Base-by-base conservation (phyloP, 257 asterid species). In the Salvia hispanica region DNA sequence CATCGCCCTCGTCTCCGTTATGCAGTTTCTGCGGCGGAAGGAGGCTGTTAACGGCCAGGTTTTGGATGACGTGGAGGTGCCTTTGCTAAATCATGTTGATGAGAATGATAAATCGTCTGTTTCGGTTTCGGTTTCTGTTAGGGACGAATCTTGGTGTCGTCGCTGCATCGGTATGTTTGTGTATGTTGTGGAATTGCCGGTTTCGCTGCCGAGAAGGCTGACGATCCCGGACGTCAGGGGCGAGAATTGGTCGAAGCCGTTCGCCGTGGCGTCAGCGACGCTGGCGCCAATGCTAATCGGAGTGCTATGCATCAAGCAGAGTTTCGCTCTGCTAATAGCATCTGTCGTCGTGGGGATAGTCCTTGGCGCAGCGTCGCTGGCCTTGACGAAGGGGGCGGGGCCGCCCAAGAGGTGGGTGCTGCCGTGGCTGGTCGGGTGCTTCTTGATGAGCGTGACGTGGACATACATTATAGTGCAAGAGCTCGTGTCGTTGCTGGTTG, bases 391-490 rank as follows among this genome's bases (percentile, higher is more conserved):
- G 9, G 57, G 47, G 5, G 69, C 86, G 5, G n/a, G 47, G 67
- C 95, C 96, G 9, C 97, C 97, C 3, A 83, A 71, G 65, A 74
- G 82, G 37, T 78, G 71, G 67, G 51, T 78, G 28, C n/a, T 79
- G 71, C 81, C 81, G 2, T 91, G 97, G 97, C 83, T 86, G 0
- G 75, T 71, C 0, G 93, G 88, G 9, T 85, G 87, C 6, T 91
- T 91, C 79, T 0, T 85, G 56, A 88, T 91, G 97, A 86, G 93
- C 76, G 67, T 86, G 6, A 64, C 74, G 1, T 91, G 97, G 97
- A 85, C 95, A 1, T 91, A 88, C 77, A 69, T 88, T 6, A 57
- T 78, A 5, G 97, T 83, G 4, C 83, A 89, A 1, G 97, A 91
- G 62, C 46, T 91, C 9, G 91, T 91, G 5, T 82, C 93, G 0